Conservation (phyloP, 441 rosid genomes). For the Populus hybrid region DNA sequence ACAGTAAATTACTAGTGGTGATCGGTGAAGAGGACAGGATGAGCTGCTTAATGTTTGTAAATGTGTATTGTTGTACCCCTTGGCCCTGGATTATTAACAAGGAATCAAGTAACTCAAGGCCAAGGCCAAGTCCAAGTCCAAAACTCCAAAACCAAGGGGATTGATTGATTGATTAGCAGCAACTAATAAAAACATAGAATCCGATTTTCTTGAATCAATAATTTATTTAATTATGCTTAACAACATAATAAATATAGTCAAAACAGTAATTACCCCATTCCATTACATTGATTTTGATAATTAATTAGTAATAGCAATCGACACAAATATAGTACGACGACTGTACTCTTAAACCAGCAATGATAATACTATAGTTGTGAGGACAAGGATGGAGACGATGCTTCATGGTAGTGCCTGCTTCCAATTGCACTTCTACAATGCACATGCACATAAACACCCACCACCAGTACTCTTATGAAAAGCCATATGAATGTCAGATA, state of each 20-base stretch:
- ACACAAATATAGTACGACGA: not conserved
- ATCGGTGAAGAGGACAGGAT: not conserved
- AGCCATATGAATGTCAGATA: not conserved
- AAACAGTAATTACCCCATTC: not conserved
- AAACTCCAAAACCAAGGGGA: not conserved
- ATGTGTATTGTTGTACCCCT: not conserved
- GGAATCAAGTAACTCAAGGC: not conserved
- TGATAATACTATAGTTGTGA: not conserved
- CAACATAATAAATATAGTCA: not conserved
- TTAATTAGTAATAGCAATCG: not conserved
- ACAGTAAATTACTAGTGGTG: constrained; percentile 55
- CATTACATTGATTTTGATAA: not conserved
- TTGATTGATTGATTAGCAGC: not conserved
- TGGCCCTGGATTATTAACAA: not conserved
- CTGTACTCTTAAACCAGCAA: not conserved
- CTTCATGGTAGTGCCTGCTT: not conserved
- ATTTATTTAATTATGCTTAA: not conserved
- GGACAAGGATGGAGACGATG: not conserved
- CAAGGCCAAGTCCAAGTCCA: not conserved
- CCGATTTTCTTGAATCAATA: not conserved
- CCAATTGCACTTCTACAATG: not conserved
- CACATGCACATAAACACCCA: not conserved
- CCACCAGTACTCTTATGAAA: not conserved
- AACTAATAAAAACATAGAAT: not conserved
- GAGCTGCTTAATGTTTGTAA: not conserved